Conservation (phyloP, 225 moss, liverwort and hornwort species). For the Marchantia paleacea region DNA sequence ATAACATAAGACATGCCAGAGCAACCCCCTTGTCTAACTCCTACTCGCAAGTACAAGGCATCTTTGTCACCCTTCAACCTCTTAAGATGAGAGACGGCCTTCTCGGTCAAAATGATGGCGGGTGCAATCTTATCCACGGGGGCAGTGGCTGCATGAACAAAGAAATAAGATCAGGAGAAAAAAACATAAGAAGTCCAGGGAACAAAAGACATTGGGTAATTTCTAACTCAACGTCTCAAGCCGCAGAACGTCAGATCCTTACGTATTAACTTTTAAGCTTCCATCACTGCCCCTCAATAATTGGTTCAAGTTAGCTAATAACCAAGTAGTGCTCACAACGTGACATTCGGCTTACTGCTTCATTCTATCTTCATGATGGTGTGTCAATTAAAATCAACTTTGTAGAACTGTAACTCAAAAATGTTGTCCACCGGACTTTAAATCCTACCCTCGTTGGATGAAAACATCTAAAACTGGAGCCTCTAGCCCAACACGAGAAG, state of each 20-base stretch:
- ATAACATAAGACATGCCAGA: constrained; percentile 99
- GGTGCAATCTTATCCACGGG: constrained; percentile 55
- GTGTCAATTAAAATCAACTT: too few relatives aligned
- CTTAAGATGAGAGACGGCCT: constrained; percentile 68
- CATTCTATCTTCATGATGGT: too few relatives aligned
- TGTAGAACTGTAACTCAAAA: too few relatives aligned
- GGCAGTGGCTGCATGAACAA: constrained; percentile 52
- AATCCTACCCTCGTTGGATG: too few relatives aligned
- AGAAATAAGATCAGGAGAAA: neutral
- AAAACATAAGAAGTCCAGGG: neutral
- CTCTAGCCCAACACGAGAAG: too few relatives aligned
- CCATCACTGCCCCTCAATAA: neutral
- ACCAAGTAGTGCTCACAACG: neutral
- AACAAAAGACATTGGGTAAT: neutral
- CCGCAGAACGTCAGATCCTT: neutral
- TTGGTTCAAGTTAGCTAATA: neutral
- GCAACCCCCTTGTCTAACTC: constrained; percentile 94
- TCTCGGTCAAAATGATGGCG: constrained; percentile 74
- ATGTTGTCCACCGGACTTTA: too few relatives aligned
- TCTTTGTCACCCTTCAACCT: constrained; percentile 68
- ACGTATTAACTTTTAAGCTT: neutral
- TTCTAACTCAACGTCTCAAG: neutral
- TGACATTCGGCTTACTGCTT: too few relatives aligned
- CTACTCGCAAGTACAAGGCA: constrained; percentile 67
- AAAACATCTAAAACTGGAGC: too few relatives aligned